Base-by-base conservation (phyloP, 2,329 filamentous ascomycete genomes). In the Xylariaceae sp. region DNA sequence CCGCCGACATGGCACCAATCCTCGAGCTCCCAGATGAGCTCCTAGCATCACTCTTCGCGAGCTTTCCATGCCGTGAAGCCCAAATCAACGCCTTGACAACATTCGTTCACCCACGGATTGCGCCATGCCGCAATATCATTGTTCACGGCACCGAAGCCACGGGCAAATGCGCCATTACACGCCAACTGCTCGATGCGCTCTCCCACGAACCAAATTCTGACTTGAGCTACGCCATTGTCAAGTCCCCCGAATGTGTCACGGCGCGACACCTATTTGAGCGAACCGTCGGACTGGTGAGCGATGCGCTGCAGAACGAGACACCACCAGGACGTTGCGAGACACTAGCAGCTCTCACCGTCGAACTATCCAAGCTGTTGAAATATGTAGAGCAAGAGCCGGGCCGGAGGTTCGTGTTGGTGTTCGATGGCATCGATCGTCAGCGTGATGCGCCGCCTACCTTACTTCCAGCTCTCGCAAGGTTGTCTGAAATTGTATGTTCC, bases 351-450 rank as follows among this genome's bases (percentile, higher is more conserved):
- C 73, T 97, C 54, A 78, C 80, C 1, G 87, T 89, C 22, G 83
- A 91, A 61, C 72, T 97, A 49, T 78, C 78, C 53, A 80, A 75
- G 62, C 72, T 89, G 68, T 68, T 91, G 41, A 70, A 76, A 44
- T 74, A 76, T 53, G 59, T 62, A 11, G 54, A 58, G 17, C 50
- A 22, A 19, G 55, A 56, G 7, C 58, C 63, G 17, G 60, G 64
- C 42, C 74, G 73, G 56, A 83, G 85, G 56, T 90, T 96, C 59
- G 83, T 92, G 9, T 69, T 97, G 50, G 88, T 96, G 11, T 78
- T 97, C 55, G 94, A 97, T 72, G 89, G 83, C 11, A 85, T 97
- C 49, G 92, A 97, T 66, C 81, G 78, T 54, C 88, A 96, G 66
- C 78, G 86, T 61, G 92, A 97, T 63, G 83, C 87, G 6, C 82